phyloP scores from a whole-genome alignment of 2,329 filamentous ascomycete genomes.

The Claviceps maximensis region DNA sequence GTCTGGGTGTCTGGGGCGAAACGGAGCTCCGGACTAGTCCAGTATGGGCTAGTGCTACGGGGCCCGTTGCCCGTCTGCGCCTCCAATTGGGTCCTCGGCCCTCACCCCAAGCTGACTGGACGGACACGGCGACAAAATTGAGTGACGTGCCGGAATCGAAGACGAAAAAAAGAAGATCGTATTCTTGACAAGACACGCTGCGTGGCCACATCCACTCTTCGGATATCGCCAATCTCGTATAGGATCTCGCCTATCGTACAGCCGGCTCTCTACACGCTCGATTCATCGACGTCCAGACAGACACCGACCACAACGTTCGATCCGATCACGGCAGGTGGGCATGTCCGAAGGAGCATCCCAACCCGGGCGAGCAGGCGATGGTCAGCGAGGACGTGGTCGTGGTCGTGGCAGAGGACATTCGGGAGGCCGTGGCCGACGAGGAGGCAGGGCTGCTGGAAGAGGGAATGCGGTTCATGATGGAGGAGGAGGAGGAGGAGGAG shows the following conservation, averaged over 20 bases:
- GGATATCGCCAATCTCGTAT: background rate
- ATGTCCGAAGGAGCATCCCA: conserved; percentile 11
- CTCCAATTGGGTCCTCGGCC: no score
- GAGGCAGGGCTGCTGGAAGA: conserved; percentile 14
- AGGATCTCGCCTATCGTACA: background rate
- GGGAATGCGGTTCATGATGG: conserved; percentile 5
- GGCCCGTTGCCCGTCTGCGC: no score
- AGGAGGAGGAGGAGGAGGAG: conserved; percentile 1
- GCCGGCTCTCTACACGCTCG: background rate
- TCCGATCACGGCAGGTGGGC: background rate
- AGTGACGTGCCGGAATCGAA: background rate
- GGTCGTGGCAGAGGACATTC: conserved; percentile 13
- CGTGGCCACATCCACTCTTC: background rate
- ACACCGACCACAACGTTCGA: background rate
- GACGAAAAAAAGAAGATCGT: background rate
- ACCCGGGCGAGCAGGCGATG: conserved; percentile 19
- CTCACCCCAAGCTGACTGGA: background rate
- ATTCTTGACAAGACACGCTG: background rate
- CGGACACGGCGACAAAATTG: background rate
- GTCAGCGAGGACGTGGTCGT: conserved; percentile 27
- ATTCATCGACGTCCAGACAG: background rate
- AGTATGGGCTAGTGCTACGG: no score
- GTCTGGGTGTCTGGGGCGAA: no score
- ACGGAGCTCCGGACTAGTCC: no score
- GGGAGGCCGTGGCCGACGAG: conserved; percentile 12